Percentiles rank a stretch among this genome's conserved stretches.
phyloP scores from a whole-genome alignment of 805 yeast genomes.

The Sugiyamaella smithiae region DNA sequence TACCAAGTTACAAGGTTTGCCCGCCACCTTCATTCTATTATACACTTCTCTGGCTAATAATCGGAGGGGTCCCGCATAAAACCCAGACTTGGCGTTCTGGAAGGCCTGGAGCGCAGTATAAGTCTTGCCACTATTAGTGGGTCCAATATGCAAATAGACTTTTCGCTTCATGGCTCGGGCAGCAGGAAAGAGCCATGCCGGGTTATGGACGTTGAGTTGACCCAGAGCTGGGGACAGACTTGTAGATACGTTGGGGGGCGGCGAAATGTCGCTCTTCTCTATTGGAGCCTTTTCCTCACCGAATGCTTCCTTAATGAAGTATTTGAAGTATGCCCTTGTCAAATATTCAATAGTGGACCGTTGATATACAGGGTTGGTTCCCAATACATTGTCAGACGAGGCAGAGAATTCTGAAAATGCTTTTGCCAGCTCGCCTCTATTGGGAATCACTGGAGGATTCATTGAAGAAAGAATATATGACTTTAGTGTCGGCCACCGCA shows the following conservation, averaged over 20 bases:
- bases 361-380: neutral
- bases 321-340: slow-evolving; percentile 6
- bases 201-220: slow-evolving; percentile 36
- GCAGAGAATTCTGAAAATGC: neutral
- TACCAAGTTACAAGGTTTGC: slow-evolving; percentile 71
- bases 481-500: neutral
- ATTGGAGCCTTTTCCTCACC: neutral
- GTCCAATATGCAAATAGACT: slow-evolving; percentile 92
- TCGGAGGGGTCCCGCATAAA: slow-evolving; percentile 92
- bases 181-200: slow-evolving; percentile 78
- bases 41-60: slow-evolving; percentile 87
- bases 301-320: neutral
- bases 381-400: neutral
- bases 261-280: neutral
- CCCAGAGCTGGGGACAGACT: slow-evolving; percentile 6
- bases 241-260: neutral
- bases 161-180: slow-evolving; percentile 79
- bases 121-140: slow-evolving; percentile 96
- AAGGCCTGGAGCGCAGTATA: slow-evolving; percentile 73
- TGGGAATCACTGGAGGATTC: neutral
- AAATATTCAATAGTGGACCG: neutral
- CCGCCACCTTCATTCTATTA: slow-evolving; percentile 68
- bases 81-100: slow-evolving; percentile 66
- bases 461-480: neutral
- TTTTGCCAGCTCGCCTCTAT: neutral